phyloP scores from a whole-genome alignment of 2,329 filamentous ascomycete genomes.

The Talaromyces verruculosus region DNA sequence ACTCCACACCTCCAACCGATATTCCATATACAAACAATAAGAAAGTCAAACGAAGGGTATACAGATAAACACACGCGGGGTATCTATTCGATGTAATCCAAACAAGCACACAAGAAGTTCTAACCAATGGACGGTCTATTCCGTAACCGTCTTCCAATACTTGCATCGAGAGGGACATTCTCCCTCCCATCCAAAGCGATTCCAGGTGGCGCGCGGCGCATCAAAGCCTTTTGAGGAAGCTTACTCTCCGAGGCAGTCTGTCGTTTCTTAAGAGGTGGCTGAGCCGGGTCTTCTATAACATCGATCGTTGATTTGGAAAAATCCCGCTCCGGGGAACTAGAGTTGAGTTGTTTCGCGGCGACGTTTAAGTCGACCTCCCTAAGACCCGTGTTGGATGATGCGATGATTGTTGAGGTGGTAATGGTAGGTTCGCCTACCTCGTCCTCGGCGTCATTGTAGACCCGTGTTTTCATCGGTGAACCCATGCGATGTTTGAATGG shows the following conservation, averaged over 20 bases:
- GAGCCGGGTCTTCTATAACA: slow-evolving; percentile 35
- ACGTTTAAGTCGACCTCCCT: slow-evolving; percentile 55
- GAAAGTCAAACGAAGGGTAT: slow-evolving; percentile 11
- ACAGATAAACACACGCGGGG: not conserved
- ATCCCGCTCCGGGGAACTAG: slow-evolving; percentile 13
- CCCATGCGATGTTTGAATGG: slow-evolving; percentile 27
- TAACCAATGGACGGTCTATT: slow-evolving; percentile 31
- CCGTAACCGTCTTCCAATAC: slow-evolving; percentile 35
- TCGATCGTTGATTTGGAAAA: slow-evolving; percentile 23
- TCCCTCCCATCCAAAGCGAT: slow-evolving; percentile 46
- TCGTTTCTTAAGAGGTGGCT: slow-evolving; percentile 27
- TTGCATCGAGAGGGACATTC: slow-evolving; percentile 36
- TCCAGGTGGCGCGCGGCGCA: slow-evolving; percentile 40
- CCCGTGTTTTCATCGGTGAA: slow-evolving; percentile 51
- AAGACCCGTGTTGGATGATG: slow-evolving; percentile 45
- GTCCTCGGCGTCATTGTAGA: slow-evolving; percentile 53
- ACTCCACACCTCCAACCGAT: not conserved
- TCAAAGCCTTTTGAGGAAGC: slow-evolving; percentile 40
- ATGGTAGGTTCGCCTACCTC: slow-evolving; percentile 36
- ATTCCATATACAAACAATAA: slow-evolving; percentile 1
- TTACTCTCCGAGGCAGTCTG: slow-evolving; percentile 37
- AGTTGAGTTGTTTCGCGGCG: slow-evolving; percentile 31
- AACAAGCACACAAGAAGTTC: not conserved
- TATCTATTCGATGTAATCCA: slow-evolving; percentile 4
- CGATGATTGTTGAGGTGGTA: slow-evolving; percentile 30